These are phyloP conservation scores for Kwoniella sp. DNA, from an alignment of 768 basidiomycete species.

Conservation along the genomic window DNA sequence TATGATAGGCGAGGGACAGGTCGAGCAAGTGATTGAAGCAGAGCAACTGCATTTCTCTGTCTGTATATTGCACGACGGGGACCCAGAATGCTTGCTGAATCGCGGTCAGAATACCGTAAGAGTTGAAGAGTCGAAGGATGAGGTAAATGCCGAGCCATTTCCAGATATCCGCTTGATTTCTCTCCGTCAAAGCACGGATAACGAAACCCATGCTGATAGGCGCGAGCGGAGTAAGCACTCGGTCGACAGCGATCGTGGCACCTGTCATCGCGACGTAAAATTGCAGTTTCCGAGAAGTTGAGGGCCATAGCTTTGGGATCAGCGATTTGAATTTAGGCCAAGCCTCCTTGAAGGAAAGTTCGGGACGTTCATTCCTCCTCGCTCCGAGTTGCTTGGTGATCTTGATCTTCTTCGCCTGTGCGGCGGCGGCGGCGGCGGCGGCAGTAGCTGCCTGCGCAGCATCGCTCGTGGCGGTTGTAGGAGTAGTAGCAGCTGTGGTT, in stretches of 20 bases:
- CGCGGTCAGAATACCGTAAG: constrained; percentile 64
- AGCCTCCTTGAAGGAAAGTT: constrained; percentile 71
- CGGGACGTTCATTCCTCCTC: constrained; percentile 41
- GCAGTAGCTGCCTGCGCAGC: constrained; percentile 44
- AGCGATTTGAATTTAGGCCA: constrained; percentile 67
- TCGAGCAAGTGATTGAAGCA: constrained; percentile 85
- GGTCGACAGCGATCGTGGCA: constrained; percentile 69
- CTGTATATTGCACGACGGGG: constrained; percentile 86
- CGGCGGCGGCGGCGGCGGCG: no score
- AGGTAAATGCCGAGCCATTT: constrained; percentile 70
- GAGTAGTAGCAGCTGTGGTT: constrained; percentile 7
- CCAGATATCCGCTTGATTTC: constrained; percentile 60
- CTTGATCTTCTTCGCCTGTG: constrained; percentile 57
- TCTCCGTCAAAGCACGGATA: constrained; percentile 57
- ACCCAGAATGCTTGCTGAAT: constrained; percentile 62
- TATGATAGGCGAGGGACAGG: constrained; percentile 81
- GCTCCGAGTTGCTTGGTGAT: constrained; percentile 45
- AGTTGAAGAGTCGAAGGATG: constrained; percentile 72
- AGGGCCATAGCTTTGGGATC: constrained; percentile 82
- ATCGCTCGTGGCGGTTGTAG: constrained; percentile 21
- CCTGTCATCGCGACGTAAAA: constrained; percentile 71
- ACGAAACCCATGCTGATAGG: constrained; percentile 72
- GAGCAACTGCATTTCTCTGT: constrained; percentile 81
- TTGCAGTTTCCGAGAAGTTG: constrained; percentile 67
- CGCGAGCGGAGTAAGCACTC: constrained; percentile 72